Evolutionary conservation across 805 yeast species (phyloP).

Genomic region (Kodamaea laetipori): DNA sequence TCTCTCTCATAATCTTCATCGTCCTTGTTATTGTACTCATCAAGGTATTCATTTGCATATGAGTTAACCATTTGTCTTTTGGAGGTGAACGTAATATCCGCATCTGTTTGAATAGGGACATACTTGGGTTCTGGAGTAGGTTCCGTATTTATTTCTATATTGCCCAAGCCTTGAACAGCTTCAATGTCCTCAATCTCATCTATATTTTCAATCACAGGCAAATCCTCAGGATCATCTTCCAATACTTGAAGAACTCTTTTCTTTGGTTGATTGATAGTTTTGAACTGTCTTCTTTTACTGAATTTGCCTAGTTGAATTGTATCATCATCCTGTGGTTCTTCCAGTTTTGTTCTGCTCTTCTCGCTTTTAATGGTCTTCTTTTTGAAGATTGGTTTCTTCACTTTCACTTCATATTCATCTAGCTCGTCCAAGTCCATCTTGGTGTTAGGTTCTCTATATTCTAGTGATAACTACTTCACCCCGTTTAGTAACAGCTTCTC

Average conservation of each 20-base stretch:
- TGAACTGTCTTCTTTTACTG: constrained; percentile 4
- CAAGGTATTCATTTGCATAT: constrained; percentile 16
- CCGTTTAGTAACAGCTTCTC: no score
- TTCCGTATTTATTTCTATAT: neutral
- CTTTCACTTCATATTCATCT: constrained; percentile 7
- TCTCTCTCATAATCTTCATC: constrained; percentile 15
- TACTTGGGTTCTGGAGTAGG: constrained; percentile 8
- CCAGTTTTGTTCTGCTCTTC: neutral
- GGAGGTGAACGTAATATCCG: constrained; percentile 7
- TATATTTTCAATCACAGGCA: constrained; percentile 1
- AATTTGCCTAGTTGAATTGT: constrained; percentile 1
- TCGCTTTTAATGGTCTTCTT: constrained; percentile 16
- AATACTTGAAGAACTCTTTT: neutral
- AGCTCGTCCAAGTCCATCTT: constrained; percentile 24
- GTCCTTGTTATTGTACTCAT: constrained; percentile 17
- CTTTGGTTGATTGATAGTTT: neutral
- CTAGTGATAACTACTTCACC: no score
- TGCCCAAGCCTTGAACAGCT: neutral
- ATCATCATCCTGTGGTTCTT: neutral
- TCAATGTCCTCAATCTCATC: constrained; percentile 1
- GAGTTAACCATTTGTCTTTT: constrained; percentile 11
- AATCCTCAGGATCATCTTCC: constrained; percentile 7
- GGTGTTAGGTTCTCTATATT: no score
- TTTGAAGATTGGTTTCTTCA: constrained; percentile 14
- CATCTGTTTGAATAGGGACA: constrained; percentile 11